Base-by-base conservation (phyloP, 2,329 filamentous ascomycete genomes). In the Penicillium psychrosexuale region DNA sequence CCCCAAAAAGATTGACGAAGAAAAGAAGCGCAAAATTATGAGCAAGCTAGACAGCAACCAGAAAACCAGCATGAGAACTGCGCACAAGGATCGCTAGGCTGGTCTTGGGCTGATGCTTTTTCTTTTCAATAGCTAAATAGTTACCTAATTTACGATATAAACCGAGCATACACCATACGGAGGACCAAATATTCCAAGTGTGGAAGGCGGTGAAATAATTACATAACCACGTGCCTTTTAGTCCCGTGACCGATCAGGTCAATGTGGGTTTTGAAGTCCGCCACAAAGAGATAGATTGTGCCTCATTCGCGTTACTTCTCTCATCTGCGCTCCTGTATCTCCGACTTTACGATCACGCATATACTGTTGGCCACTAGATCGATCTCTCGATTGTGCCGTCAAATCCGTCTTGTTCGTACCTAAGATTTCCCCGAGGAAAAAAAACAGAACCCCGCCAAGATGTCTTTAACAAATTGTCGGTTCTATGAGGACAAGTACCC, bases 401-500 rank as follows among this genome's bases (percentile, higher is more conserved):
- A 58, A 40, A 52, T 47, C 46, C 47, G 53, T 57, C 39, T 48
- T 39, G 17, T 47, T 57, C 46, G 24, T 31, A 34, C 45, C 55
- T 46, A 30, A 47, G 47, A 55, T 36, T 38, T 53, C 46, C 28
- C 47, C 49, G 43, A 51, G 54, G 54, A 57, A 62, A 59, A 57
- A 55, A 68, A 61, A 62, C 68, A 69, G 69, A 71, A 70, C 72
- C 71, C 78, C 80, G 80, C 82, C 84, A 89, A 75, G 70, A 96
- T 95, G 90, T 95, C 91, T 79, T 86, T 96, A 81, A 94, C 90
- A 75, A 96, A 96, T 80, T 96, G 90, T 78, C 91, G 91, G 71
- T 97, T 95, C 79, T 97, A 96, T 77, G 91, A 96, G 83, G 91
- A 96, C 80, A 96, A 96, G 79, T 97, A 89, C 72, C 91, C 91